Conservation (phyloP, 495 filamentous ascomycete genomes). For the Letharia lupina region DNA sequence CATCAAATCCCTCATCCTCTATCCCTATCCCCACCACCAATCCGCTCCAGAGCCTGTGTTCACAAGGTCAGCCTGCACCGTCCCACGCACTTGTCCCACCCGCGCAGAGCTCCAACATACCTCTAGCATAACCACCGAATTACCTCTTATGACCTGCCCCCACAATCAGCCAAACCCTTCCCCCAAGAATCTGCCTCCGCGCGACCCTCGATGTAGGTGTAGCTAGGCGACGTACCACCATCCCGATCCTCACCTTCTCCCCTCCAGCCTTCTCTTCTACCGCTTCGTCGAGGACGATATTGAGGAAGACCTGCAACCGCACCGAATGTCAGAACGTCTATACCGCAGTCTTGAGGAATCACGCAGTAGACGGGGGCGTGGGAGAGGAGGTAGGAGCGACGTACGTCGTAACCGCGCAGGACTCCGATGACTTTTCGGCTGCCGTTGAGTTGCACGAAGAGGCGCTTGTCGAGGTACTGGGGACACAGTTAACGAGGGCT, state of each 20-base stretch:
- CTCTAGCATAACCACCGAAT: constrained; percentile 95
- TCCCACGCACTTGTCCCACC: background rate
- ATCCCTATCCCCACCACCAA: constrained; percentile 24
- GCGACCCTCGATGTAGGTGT: background rate
- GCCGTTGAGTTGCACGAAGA: constrained; percentile 96
- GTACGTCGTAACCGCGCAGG: constrained; percentile 90
- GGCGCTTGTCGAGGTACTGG: constrained; percentile 98
- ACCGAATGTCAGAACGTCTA: background rate
- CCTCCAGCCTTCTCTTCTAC: constrained; percentile 89
- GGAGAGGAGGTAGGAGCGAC: constrained; percentile 22
- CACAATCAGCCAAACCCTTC: background rate
- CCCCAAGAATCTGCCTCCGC: background rate
- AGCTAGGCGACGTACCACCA: constrained; percentile 60
- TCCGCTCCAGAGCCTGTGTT: constrained; percentile 24
- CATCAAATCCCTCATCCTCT: background rate
- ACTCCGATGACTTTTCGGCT: constrained; percentile 94
- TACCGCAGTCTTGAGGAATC: too few relatives aligned
- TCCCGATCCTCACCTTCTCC: constrained; percentile 84
- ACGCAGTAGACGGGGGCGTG: too few relatives aligned
- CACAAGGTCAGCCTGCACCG: background rate
- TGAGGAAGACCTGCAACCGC: constrained; percentile 76
- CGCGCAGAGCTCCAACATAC: constrained; percentile 32
- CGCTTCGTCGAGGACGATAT: constrained; percentile 97
- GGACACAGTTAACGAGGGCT: background rate
- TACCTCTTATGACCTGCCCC: constrained; percentile 70